Conservation (phyloP, 1,139 yeast genomes). For the Yamadazyma aaseri region DNA sequence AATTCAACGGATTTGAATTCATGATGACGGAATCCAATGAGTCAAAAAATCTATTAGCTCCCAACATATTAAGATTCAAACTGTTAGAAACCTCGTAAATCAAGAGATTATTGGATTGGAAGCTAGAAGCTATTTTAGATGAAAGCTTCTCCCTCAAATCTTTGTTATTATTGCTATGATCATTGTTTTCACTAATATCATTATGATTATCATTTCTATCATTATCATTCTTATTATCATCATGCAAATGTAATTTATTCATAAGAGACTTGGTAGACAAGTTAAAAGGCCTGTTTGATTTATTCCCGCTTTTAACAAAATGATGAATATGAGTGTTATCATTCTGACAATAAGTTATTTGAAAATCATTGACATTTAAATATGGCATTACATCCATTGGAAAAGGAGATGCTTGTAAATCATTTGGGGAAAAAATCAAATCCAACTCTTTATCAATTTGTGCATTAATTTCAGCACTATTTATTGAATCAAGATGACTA, state of each 20-base stretch:
- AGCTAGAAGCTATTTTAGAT: slow-evolving; percentile 6
- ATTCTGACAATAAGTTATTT: slow-evolving; percentile 10
- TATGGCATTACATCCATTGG: slow-evolving; percentile 3
- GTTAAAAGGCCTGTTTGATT: slow-evolving; percentile 5
- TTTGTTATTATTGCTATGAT: not conserved
- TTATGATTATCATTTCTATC: too few species aligned
- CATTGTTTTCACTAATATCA: not conserved
- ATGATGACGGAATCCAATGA: slow-evolving; percentile 16
- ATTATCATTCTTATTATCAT: not conserved
- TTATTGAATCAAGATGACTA: slow-evolving; percentile 17
- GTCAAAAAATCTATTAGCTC: slow-evolving; percentile 14
- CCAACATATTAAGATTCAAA: slow-evolving; percentile 13
- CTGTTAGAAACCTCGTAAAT: slow-evolving; percentile 11
- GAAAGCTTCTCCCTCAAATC: not conserved
- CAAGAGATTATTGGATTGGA: slow-evolving; percentile 9
- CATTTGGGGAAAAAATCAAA: slow-evolving; percentile 27
- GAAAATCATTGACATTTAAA: slow-evolving; percentile 10
- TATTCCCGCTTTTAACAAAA: slow-evolving; percentile 11
- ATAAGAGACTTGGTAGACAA: slow-evolving; percentile 5
- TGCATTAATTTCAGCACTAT: slow-evolving; percentile 19
- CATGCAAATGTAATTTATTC: slow-evolving; percentile 3
- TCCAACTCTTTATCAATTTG: slow-evolving; percentile 29
- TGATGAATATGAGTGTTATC: slow-evolving; percentile 12
- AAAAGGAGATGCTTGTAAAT: slow-evolving; percentile 15
- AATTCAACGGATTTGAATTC: slow-evolving; percentile 20